Percentiles rank a stretch among this genome's conserved stretches.
phyloP scores from a whole-genome alignment of 352 stramenopile genomes.

The Globisporangium nagaii region DNA sequence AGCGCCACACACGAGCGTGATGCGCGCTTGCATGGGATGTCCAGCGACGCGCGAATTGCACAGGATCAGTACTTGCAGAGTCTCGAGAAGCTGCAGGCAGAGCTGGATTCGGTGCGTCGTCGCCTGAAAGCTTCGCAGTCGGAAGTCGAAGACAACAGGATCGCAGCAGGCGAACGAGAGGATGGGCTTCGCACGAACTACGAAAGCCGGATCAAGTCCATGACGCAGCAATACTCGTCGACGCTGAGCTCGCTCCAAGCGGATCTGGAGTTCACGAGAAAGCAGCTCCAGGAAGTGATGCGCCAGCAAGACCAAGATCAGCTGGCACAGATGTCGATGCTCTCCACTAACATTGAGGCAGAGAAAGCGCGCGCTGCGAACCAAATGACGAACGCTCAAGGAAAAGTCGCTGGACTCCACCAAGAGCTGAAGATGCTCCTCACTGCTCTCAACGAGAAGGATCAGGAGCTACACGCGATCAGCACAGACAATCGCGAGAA shows the following conservation, averaged over 20 bases:
- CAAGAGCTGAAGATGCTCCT: constrained; percentile 75
- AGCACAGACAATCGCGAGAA: constrained; percentile 21
- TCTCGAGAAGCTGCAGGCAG: constrained; percentile 38
- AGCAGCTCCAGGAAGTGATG: constrained; percentile 43
- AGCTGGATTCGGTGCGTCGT: constrained; percentile 27
- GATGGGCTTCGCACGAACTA: constrained; percentile 15
- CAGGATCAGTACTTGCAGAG: constrained; percentile 54
- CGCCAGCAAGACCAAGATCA: constrained; percentile 61
- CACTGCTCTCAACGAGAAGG: constrained; percentile 48
- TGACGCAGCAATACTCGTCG: constrained; percentile 11
- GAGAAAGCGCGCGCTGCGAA: constrained; percentile 36
- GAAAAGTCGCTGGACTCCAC: constrained; percentile 46
- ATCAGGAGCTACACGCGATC: constrained; percentile 38
- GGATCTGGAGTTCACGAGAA: constrained; percentile 34
- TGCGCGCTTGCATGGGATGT: constrained; percentile 19
- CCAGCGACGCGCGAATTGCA: constrained; percentile 33
- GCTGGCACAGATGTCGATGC: constrained; percentile 43
- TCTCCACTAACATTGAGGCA: constrained; percentile 35
- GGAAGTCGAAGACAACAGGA: constrained; percentile 30
- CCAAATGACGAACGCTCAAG: constrained; percentile 38
- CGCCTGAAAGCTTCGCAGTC: constrained; percentile 24
- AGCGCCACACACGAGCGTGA: constrained; percentile 27
- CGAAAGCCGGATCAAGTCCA: constrained; percentile 16
- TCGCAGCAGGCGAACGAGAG: constrained; percentile 30
- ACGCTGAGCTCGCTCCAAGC: constrained; percentile 14